Conservation (phyloP, 1,284 basidiomycete genomes). For the Sparassis latifolia region DNA sequence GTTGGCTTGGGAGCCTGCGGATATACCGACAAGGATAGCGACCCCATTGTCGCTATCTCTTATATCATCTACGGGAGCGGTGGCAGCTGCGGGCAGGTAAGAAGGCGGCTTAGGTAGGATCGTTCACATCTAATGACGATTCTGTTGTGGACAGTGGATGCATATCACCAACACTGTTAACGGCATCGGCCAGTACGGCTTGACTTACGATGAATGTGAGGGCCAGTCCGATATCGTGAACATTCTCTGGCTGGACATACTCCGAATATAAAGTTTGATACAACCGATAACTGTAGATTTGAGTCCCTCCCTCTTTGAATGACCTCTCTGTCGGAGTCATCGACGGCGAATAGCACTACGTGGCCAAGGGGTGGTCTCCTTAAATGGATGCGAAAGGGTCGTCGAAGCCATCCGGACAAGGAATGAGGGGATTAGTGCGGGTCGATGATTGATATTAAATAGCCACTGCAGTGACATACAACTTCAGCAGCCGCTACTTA, state of each 20-base stretch:
- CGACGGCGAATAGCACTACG: constrained; percentile 11
- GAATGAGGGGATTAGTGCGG: too few species aligned
- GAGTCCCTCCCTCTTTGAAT: constrained; percentile 16
- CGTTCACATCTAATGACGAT: not conserved
- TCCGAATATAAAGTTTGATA: not conserved
- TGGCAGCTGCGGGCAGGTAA: constrained; percentile 29
- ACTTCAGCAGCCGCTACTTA: too few species aligned
- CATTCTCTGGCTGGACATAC: not conserved
- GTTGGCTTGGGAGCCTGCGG: constrained; percentile 38
- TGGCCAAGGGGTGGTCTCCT: too few species aligned
- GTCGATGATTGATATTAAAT: too few species aligned
- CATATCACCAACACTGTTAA: constrained; percentile 27
- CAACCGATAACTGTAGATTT: constrained; percentile 8
- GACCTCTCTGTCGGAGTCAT: constrained; percentile 11
- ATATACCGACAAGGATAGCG: constrained; percentile 25
- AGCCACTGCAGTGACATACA: too few species aligned
- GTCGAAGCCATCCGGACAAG: too few species aligned
- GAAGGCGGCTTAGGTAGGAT: not conserved
- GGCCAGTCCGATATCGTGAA: constrained; percentile 27
- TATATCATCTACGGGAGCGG: constrained; percentile 28
- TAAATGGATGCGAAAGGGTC: too few species aligned
- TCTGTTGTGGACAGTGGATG: constrained; percentile 27
- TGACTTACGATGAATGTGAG: constrained; percentile 29
- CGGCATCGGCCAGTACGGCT: constrained; percentile 26
- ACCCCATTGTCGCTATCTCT: constrained; percentile 34